A percentile compares a stretch with the other conserved stretches of the same genome.
Evolutionary conservation across 2,329 filamentous ascomycete species (phyloP).

Genomic region (Pseudodiploospora longispora): DNA sequence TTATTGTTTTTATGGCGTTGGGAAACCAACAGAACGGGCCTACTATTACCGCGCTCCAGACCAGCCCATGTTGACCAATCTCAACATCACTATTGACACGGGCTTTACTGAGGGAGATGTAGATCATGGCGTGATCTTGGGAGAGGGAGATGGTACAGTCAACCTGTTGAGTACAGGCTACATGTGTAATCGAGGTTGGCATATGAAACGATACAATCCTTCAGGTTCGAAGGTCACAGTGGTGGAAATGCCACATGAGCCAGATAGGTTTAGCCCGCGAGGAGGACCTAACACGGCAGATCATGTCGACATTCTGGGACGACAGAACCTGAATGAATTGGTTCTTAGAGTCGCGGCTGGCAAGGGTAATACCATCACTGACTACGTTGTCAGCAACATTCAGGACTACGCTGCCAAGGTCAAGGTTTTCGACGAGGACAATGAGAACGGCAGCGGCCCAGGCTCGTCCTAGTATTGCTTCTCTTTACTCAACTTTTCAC

Average conservation of each 20-base stretch:
- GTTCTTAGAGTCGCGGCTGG: conserved; percentile 82
- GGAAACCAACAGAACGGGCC: conserved; percentile 84
- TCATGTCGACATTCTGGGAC: conserved; percentile 91
- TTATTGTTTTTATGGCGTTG: conserved; percentile 94
- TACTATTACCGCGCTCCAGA: conserved; percentile 81
- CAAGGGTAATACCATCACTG: conserved; percentile 67
- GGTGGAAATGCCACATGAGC: conserved; percentile 95
- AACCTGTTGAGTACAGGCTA: conserved; percentile 88
- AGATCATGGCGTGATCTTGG: conserved; percentile 90
- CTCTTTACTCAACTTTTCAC: neutral
- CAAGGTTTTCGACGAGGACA: conserved; percentile 64
- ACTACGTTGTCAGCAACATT: conserved; percentile 76
- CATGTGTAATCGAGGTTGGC: conserved; percentile 96
- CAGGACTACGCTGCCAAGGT: conserved; percentile 74
- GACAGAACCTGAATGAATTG: conserved; percentile 83
- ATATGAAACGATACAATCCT: conserved; percentile 88
- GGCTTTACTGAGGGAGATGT: conserved; percentile 49
- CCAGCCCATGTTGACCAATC: conserved; percentile 51
- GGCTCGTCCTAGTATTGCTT: neutral
- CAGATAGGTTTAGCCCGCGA: conserved; percentile 81
- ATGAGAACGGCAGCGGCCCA: conserved; percentile 4
- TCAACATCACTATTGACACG: conserved; percentile 70
- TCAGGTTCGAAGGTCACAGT: conserved; percentile 72
- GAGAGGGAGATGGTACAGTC: conserved; percentile 93
- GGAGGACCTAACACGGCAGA: conserved; percentile 68